phyloP scores from a whole-genome alignment of 148 eudicot species.

The Spergularia marina region DNA sequence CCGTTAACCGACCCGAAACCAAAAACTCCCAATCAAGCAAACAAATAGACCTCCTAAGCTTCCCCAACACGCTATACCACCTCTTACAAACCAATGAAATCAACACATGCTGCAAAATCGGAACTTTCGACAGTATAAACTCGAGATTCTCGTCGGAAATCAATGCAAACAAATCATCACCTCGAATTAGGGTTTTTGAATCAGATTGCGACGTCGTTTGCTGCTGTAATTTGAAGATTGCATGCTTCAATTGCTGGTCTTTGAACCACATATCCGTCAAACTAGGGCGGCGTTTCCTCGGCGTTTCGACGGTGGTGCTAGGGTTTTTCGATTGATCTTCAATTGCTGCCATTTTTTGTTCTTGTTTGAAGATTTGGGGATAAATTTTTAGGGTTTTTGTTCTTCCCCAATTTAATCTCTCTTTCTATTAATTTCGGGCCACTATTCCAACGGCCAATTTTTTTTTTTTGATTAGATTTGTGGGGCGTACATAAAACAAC shows the following conservation, averaged over 20 bases:
- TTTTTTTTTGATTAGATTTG: constrained; percentile 28
- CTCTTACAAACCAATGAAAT: constrained; percentile 67
- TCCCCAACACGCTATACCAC: constrained; percentile 57
- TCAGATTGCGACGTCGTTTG: constrained; percentile 18
- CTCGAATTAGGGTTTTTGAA: constrained; percentile 5
- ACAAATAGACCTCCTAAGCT: constrained; percentile 46
- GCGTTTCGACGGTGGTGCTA: constrained; percentile 28
- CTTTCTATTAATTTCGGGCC: neutral
- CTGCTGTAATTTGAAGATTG: constrained; percentile 46
- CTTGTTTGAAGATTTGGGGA: neutral
- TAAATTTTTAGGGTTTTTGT: constrained; percentile 37
- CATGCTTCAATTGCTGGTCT: constrained; percentile 49
- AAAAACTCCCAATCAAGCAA: constrained; percentile 78
- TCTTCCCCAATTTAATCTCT: constrained; percentile 12
- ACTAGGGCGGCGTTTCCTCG: constrained; percentile 36
- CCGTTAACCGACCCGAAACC: constrained; percentile 56
- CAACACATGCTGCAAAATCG: constrained; percentile 38
- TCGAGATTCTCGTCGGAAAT: constrained; percentile 25
- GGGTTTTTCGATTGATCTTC: constrained; percentile 22
- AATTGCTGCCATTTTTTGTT: constrained; percentile 32
- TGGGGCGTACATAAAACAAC: constrained; percentile 25
- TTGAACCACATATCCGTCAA: constrained; percentile 49
- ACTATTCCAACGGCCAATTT: constrained; percentile 41
- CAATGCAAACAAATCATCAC: constrained; percentile 38
- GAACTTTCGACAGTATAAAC: constrained; percentile 42